These are phyloP conservation scores for Kluyveromyces sp. DNA, from an alignment of 1,139 yeast species.

Conservation along the genomic window DNA sequence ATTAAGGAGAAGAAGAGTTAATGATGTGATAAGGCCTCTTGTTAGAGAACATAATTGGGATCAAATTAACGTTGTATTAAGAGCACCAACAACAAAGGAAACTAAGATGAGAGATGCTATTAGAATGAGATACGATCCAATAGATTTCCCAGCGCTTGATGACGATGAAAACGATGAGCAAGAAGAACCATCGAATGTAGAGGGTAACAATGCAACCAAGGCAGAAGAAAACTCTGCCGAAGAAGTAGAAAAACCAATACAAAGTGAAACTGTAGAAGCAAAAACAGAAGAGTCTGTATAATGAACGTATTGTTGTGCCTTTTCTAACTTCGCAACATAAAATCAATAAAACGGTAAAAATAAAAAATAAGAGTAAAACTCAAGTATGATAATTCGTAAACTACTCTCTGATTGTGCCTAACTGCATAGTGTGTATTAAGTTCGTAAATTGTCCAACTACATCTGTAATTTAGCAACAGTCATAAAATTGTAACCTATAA, in stretches of 20 bases:
- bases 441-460: too few relatives aligned
- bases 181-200: conserved; percentile 33
- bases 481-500: too few relatives aligned
- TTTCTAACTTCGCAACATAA: not conserved
- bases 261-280: not conserved
- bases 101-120: conserved; percentile 28
- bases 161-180: conserved; percentile 30
- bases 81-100: conserved; percentile 30
- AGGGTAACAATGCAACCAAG: not conserved
- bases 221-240: not conserved
- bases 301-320: not conserved
- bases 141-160: conserved; percentile 30
- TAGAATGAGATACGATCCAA: conserved; percentile 31
- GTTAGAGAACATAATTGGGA: conserved; percentile 36
- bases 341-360: too few relatives aligned
- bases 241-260: not conserved
- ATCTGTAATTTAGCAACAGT: too few relatives aligned
- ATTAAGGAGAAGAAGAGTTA: conserved; percentile 74
- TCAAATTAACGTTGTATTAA: conserved; percentile 29
- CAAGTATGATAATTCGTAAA: too few relatives aligned
- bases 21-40: conserved; percentile 37
- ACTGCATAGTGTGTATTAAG: too few relatives aligned
- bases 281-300: not conserved
- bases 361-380: too few relatives aligned
- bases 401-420: too few relatives aligned